phyloP scores from a whole-genome alignment of 2,329 filamentous ascomycete species.

The Diaporthe vexans region DNA sequence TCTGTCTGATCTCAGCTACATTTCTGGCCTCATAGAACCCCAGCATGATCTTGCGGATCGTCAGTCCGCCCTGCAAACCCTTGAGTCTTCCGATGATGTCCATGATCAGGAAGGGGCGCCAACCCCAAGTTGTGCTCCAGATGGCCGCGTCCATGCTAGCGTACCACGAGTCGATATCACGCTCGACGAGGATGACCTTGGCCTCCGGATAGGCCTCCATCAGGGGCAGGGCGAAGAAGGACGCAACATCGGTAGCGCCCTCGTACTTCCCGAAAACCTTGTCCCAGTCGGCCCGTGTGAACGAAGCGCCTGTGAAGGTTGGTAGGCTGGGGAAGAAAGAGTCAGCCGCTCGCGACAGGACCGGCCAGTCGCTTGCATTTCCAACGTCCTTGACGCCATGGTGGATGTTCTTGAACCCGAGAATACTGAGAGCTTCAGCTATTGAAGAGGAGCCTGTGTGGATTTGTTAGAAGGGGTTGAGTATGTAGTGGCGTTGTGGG shows the following conservation, averaged over 20 bases:
- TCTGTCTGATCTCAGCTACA: constrained; percentile 35
- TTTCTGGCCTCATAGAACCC: constrained; percentile 22
- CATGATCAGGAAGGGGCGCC: constrained; percentile 29
- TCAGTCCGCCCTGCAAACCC: constrained; percentile 34
- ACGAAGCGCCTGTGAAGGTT: constrained; percentile 29
- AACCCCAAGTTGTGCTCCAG: constrained; percentile 36
- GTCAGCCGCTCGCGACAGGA: constrained; percentile 37
- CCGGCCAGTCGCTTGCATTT: constrained; percentile 36
- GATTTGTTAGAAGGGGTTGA: not conserved
- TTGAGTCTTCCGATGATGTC: constrained; percentile 18
- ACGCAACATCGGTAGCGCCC: constrained; percentile 35
- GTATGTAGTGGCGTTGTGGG: not conserved
- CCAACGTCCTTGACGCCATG: constrained; percentile 38
- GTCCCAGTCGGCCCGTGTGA: constrained; percentile 39
- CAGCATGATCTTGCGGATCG: constrained; percentile 35
- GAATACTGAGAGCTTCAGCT: constrained; percentile 21
- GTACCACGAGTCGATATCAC: constrained; percentile 51
- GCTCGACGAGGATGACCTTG: constrained; percentile 55
- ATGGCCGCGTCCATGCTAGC: constrained; percentile 45
- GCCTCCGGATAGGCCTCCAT: constrained; percentile 60
- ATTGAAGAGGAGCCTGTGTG: constrained; percentile 4
- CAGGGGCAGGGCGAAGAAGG: constrained; percentile 50
- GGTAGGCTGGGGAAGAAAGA: constrained; percentile 37
- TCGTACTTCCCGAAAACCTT: constrained; percentile 36
- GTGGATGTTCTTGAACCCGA: constrained; percentile 34